A percentile compares a stretch with the other conserved stretches of the same genome.
phyloP scores from a whole-genome alignment of 495 filamentous ascomycete genomes.

The Mytilinidion resinicola region DNA sequence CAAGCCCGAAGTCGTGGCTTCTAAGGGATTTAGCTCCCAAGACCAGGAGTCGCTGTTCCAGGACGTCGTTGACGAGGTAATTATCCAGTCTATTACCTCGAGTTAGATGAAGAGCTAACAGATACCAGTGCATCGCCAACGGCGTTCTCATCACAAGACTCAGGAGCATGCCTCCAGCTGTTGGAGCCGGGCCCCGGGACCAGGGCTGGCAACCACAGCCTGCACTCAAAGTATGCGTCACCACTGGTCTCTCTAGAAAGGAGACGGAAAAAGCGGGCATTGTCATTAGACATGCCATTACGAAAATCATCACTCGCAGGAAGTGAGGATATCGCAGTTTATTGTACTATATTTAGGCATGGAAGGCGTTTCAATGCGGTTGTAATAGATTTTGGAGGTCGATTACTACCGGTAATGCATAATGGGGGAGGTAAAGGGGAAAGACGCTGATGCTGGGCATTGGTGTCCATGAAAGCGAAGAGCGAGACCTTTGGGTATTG shows the following conservation, averaged over 20 bases:
- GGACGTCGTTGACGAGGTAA: constrained; percentile 90
- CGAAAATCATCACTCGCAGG: constrained; percentile 66
- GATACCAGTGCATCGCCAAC: constrained; percentile 53
- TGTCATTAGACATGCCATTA: constrained; percentile 85
- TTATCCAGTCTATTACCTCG: background rate
- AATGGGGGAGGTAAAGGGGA: too few species aligned
- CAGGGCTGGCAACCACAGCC: constrained; percentile 55
- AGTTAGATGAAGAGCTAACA: constrained; percentile 41
- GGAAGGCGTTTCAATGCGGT: too few species aligned
- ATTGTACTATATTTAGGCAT: too few species aligned
- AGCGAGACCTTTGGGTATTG: too few species aligned
- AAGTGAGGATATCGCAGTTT: constrained; percentile 29
- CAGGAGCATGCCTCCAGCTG: constrained; percentile 64
- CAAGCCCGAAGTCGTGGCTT: constrained; percentile 73
- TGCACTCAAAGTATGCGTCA: constrained; percentile 85
- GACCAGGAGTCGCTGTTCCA: constrained; percentile 84
- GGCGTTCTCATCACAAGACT: constrained; percentile 81
- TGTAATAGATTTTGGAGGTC: too few species aligned
- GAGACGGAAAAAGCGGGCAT: constrained; percentile 90
- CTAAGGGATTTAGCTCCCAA: constrained; percentile 55
- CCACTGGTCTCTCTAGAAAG: constrained; percentile 79
- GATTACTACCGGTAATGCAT: too few species aligned
- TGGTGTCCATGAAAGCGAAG: too few species aligned
- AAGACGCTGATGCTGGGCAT: too few species aligned
- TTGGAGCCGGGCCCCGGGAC: constrained; percentile 55